These are phyloP conservation scores for Lodderomyces pseudojiufengensis DNA, from an alignment of 1,139 yeast genomes.

Conservation along the genomic window DNA sequence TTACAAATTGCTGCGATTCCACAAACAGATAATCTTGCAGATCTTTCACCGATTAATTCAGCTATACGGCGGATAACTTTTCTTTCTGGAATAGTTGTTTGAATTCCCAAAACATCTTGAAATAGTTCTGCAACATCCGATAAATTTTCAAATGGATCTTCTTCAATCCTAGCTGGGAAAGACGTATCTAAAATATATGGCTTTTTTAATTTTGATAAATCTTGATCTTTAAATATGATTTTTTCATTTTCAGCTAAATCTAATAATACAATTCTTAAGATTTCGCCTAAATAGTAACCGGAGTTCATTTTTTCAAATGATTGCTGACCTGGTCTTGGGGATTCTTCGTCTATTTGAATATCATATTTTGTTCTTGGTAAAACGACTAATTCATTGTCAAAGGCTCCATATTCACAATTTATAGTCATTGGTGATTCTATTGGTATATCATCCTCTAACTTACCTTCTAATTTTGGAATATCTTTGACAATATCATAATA, in stretches of 20 bases:
- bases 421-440: slow-evolving; percentile 81
- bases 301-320: slow-evolving; percentile 96
- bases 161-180: slow-evolving; percentile 80
- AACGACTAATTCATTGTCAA: slow-evolving; percentile 80
- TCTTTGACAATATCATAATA: slow-evolving; percentile 75
- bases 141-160: slow-evolving; percentile 85
- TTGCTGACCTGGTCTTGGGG: slow-evolving; percentile 97
- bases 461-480: slow-evolving; percentile 82
- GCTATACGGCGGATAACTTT: slow-evolving; percentile 78
- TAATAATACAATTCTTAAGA: slow-evolving; percentile 73
- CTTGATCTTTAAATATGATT: slow-evolving; percentile 66
- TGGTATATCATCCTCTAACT: slow-evolving; percentile 58
- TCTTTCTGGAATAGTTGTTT: slow-evolving; percentile 75
- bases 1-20: slow-evolving; percentile 94
- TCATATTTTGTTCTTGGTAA: slow-evolving; percentile 93
- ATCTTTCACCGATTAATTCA: slow-evolving; percentile 85
- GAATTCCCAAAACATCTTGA: slow-evolving; percentile 52
- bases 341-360: slow-evolving; percentile 69
- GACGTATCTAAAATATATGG: slow-evolving; percentile 85
- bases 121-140: slow-evolving; percentile 71
- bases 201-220: slow-evolving; percentile 51
- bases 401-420: slow-evolving; percentile 98
- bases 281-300: slow-evolving; percentile 93
- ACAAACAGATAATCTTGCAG: slow-evolving; percentile 90
- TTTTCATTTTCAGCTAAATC: slow-evolving; percentile 64